Evolutionary conservation across 2,329 filamentous ascomycete species (phyloP).

Genomic region (Fusarium sp.): DNA sequence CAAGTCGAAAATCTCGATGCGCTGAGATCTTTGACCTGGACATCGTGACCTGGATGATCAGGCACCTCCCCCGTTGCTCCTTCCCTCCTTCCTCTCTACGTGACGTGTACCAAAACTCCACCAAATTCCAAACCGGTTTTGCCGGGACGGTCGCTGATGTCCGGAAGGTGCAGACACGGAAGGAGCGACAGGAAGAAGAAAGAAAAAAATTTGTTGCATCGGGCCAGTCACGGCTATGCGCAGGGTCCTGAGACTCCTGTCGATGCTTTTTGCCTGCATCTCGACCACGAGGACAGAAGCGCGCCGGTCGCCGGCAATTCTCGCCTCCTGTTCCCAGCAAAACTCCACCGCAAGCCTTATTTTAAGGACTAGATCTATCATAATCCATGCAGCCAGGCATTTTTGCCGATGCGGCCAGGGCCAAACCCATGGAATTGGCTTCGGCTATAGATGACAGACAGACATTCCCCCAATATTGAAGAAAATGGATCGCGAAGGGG

Average conservation of each 20-base stretch:
- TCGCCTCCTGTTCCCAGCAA: conserved; percentile 22
- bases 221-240: conserved; percentile 6
- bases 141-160: conserved; percentile 16
- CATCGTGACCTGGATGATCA: conserved; percentile 17
- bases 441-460: conserved; percentile 9
- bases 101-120: conserved; percentile 32
- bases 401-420: conserved; percentile 20
- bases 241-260: conserved; percentile 6
- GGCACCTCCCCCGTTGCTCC: conserved; percentile 21
- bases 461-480: conserved; percentile 36
- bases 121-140: conserved; percentile 27
- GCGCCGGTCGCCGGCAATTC: conserved; percentile 4
- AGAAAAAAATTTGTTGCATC: background rate
- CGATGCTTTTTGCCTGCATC: conserved; percentile 5
- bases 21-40: conserved; percentile 15
- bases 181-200: conserved; percentile 3
- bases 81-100: conserved; percentile 17
- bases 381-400: conserved; percentile 20
- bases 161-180: conserved; percentile 10
- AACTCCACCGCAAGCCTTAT: conserved; percentile 1
- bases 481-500: conserved; percentile 18
- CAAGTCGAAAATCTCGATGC: conserved; percentile 33
- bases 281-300: conserved; percentile 11
- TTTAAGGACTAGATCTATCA: conserved; percentile 24
- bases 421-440: conserved; percentile 24